phyloP scores from a whole-genome alignment of 768 basidiomycete genomes.

The Russula earlei region DNA sequence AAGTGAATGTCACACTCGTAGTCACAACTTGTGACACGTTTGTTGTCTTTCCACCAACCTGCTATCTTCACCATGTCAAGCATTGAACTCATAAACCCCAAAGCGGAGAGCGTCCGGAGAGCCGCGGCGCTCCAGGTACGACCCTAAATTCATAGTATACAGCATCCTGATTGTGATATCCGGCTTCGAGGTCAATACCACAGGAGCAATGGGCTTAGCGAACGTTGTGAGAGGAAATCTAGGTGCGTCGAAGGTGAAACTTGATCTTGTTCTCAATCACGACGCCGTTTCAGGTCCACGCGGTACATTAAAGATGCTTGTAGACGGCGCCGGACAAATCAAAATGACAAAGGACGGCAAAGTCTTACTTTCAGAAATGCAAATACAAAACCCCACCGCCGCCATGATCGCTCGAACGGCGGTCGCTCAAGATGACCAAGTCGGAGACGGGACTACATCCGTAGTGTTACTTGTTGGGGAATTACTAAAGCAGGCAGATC shows the following conservation, averaged over 20 bases:
- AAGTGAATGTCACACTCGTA: no score
- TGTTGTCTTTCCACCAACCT: neutral
- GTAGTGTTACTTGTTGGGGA: constrained; percentile 95
- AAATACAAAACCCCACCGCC: constrained; percentile 98
- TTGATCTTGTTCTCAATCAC: neutral
- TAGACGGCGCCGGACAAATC: constrained; percentile 95
- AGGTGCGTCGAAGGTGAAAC: constrained; percentile 43
- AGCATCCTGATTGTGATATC: constrained; percentile 20
- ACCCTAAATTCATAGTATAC: constrained; percentile 15
- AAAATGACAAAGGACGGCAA: constrained; percentile 99
- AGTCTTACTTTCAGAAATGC: constrained; percentile 97
- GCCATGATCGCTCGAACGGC: constrained; percentile 99
- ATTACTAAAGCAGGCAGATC: constrained; percentile 93
- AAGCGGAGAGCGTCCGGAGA: constrained; percentile 87
- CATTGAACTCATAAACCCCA: constrained; percentile 94
- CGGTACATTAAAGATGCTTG: constrained; percentile 98
- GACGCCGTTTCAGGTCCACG: constrained; percentile 59
- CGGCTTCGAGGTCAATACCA: constrained; percentile 66
- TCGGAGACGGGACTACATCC: constrained; percentile 97
- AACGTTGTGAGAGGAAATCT: constrained; percentile 96
- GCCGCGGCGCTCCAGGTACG: constrained; percentile 87
- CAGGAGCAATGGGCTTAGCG: constrained; percentile 94
- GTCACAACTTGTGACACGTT: no score
- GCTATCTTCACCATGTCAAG: constrained; percentile 39
- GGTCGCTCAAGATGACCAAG: constrained; percentile 98